A percentile compares a stretch with the other conserved stretches of the same genome.
phyloP scores from a whole-genome alignment of 2,329 filamentous ascomycete genomes.

The Sclerotinia borealis region DNA sequence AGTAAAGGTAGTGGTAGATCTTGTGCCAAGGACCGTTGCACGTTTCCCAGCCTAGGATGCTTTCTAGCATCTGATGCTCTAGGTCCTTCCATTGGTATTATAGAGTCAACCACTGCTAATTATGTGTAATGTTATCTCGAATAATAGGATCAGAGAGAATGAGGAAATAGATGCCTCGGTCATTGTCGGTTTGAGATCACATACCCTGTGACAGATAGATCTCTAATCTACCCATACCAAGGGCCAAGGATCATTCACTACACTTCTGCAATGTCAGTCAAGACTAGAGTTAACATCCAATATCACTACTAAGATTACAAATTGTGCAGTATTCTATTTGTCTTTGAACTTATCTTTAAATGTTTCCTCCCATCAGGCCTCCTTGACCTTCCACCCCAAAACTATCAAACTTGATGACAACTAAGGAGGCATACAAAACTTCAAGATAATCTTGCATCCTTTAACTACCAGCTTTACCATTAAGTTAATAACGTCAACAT shows the following conservation, averaged over 20 bases:
- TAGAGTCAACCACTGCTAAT: not conserved
- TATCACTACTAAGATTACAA: not conserved
- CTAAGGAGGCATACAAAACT: not conserved
- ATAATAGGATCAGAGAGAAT: not conserved
- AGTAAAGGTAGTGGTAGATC: too few species aligned
- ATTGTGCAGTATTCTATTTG: not conserved
- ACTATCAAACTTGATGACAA: not conserved
- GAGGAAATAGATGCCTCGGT: not conserved
- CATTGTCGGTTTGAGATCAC: not conserved
- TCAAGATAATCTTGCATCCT: not conserved
- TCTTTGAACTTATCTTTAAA: not conserved
- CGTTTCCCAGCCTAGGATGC: not conserved
- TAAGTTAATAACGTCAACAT: not conserved
- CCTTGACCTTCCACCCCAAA: not conserved
- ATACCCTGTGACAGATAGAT: not conserved
- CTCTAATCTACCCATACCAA: not conserved
- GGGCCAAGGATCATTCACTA: not conserved
- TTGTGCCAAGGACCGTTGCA: not conserved
- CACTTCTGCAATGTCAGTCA: not conserved
- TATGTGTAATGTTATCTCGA: not conserved
- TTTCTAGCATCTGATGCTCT: not conserved
- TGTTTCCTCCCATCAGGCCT: too few species aligned
- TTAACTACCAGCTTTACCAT: not conserved
- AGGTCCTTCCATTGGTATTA: not conserved
- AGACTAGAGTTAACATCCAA: not conserved